Conservation (phyloP, 179 eudicot genomes). For the Carnegiea gigantea region DNA sequence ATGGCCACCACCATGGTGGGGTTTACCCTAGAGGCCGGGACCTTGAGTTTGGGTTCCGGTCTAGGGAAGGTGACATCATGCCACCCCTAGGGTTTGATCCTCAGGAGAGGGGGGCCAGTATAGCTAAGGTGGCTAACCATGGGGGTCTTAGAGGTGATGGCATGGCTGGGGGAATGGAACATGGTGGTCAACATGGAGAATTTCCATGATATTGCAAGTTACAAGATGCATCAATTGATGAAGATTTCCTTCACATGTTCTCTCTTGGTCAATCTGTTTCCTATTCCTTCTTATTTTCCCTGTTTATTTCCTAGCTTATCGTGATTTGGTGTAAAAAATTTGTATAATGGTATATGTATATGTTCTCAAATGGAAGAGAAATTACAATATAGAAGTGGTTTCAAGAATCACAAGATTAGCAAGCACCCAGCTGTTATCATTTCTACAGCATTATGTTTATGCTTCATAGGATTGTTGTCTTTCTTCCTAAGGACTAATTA, state of each 20-base stretch:
- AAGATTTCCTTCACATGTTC: neutral
- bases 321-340: neutral
- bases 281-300: neutral
- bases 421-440: neutral
- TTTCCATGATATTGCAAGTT: neutral
- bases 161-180: neutral
- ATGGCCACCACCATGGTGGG: neutral
- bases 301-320: neutral
- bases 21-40: neutral
- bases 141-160: neutral
- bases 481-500: no score
- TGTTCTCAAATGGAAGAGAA: neutral
- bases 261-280: neutral
- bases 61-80: conserved; percentile 5
- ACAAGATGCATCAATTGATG: neutral
- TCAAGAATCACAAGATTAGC: neutral
- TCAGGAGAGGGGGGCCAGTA: neutral
- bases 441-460: no score
- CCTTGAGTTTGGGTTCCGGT: conserved; percentile 8
- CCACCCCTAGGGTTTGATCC: neutral
- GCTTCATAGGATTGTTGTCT: no score
- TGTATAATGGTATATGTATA: neutral
- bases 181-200: neutral
- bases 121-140: neutral
- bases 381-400: neutral